Conservation (phyloP, 2,329 filamentous ascomycete species). For the Sordariomycetes sp. region DNA sequence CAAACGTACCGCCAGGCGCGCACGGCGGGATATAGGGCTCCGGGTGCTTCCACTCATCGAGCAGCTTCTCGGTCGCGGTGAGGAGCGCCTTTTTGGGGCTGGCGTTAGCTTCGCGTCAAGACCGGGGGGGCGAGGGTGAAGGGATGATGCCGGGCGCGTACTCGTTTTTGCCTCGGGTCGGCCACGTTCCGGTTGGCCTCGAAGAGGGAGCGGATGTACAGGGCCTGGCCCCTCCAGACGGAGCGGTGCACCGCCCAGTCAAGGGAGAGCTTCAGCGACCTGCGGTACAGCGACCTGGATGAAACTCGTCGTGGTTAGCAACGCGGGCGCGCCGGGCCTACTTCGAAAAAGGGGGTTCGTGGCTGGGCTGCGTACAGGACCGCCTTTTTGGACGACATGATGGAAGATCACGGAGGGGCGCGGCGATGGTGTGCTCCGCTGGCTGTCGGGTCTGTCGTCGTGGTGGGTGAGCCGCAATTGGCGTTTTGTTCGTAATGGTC, state of each 20-base stretch:
- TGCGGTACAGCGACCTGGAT: conserved; percentile 69
- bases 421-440: background rate
- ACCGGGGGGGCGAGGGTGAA: background rate
- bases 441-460: background rate
- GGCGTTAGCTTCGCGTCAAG: no score
- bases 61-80: conserved; percentile 74
- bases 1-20: conserved; percentile 72
- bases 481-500: background rate
- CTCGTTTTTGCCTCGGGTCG: conserved; percentile 78
- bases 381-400: conserved; percentile 36
- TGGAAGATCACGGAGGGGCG: conserved; percentile 9
- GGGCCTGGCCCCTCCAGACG: conserved; percentile 88
- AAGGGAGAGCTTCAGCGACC: conserved; percentile 82
- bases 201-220: conserved; percentile 92
- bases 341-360: background rate
- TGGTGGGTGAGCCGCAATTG: background rate
- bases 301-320: background rate
- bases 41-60: conserved; percentile 95
- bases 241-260: conserved; percentile 93
- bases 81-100: conserved; percentile 55
- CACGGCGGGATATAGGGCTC: conserved; percentile 86
- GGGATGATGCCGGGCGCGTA: conserved; percentile 27
- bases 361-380: conserved; percentile 24
- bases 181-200: conserved; percentile 82
- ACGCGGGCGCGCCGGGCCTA: background rate